Base-by-base conservation (phyloP, 179 eudicot genomes). In the Silene vulgaris region DNA sequence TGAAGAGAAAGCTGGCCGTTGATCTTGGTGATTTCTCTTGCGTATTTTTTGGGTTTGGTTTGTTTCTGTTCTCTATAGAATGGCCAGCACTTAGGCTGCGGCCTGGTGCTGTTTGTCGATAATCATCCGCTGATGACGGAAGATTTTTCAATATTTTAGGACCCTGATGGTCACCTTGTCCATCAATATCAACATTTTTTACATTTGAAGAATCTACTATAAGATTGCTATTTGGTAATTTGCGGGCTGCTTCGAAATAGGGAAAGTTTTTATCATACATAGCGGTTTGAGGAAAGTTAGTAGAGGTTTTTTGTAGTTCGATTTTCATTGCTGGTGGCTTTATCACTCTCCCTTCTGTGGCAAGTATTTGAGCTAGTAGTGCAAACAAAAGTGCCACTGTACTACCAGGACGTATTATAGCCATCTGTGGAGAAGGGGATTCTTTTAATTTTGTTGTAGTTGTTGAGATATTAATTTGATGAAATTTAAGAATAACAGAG, bases 61-160 rank as follows among this genome's bases (percentile, higher is more conserved):
- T 66, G 71, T 75, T 75, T 28, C 21, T 43, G 73, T 61, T 40
- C 37, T 73, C 73, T 73, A 19, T 60, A 67, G 57, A 21, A 74
- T 79, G 81, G 11, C 56, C 83, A 21, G 74, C 80, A 32, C 83
- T 80, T 76, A 76, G 80, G 71, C 80, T 80, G 67, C 17, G 77
- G 13, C 78, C 71, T 63, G 61, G 60, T 67, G 74, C 13, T 11
- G 77, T 64, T 48, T n/a, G 74, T 70, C 57, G 50, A 30, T 48
- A 16, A 16, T 16, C 67, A 32, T 65, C 67, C 11, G 21, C 67
- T 78, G 66, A 37, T 20, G 45, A 69, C 21, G 59, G 60, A 56
- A 45, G 52, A 11, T 11, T 45, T 45, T 45, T 45, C 52, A 9
- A 45, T 45, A 77, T 32, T 65, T 23, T 61, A 21, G 48, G 8